phyloP scores from a whole-genome alignment of 1,139 yeast genomes.

The Hemisphaericaspora subhashii region DNA sequence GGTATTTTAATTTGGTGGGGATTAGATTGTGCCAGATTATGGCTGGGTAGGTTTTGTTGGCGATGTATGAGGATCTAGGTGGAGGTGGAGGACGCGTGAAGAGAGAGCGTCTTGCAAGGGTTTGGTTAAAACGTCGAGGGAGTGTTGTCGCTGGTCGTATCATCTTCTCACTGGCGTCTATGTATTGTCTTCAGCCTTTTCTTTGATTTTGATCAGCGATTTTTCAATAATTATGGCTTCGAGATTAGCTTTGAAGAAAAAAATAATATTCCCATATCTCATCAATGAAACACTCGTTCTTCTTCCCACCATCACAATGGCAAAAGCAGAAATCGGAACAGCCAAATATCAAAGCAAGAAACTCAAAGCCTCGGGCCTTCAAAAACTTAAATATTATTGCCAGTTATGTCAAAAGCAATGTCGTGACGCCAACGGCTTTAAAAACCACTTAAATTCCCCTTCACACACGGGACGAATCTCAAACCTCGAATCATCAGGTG shows the following conservation, averaged over 20 bases:
- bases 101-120: not conserved
- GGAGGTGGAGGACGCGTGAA: conserved; percentile 18
- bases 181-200: too few species aligned
- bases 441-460: conserved; percentile 79
- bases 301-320: too few species aligned
- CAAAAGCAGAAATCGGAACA: conserved; percentile 67
- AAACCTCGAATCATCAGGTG: conserved; percentile 41
- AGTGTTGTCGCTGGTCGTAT: not conserved
- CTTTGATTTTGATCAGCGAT: too few species aligned
- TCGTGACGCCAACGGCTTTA: conserved; percentile 92
- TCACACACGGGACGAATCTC: conserved; percentile 63
- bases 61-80: conserved; percentile 34
- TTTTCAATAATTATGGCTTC: too few species aligned
- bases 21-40: conserved; percentile 29
- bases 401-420: conserved; percentile 93
- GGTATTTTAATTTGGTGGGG: conserved; percentile 31
- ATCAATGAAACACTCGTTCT: too few species aligned
- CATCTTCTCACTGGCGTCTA: not conserved
- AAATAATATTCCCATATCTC: too few species aligned
- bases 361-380: conserved; percentile 81
- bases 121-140: not conserved
- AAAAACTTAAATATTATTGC: conserved; percentile 83
- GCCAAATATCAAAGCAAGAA: conserved; percentile 81
- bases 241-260: too few species aligned
- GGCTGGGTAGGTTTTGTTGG: conserved; percentile 25